These are phyloP conservation scores for Macadamia tetraphylla DNA, from an alignment of 164 flowering plant species.

Conservation along the genomic window DNA sequence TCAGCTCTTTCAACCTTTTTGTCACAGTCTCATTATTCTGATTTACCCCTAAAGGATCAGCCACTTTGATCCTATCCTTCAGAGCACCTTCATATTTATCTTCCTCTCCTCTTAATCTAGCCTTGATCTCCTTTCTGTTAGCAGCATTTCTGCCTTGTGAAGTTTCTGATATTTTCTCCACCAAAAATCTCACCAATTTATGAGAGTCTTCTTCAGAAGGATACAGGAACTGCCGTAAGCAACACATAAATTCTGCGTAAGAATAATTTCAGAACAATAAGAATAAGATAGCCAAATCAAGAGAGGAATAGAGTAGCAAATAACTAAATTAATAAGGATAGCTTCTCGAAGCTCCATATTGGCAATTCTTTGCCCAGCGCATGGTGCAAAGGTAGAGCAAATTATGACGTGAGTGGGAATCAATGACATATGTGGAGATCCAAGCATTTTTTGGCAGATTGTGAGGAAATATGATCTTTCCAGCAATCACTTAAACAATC, in stretches of 20 bases:
- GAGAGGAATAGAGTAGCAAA: conserved; percentile 9
- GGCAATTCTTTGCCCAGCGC: too few species aligned
- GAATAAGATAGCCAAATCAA: conserved; percentile 16
- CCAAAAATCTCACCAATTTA: conserved; percentile 68
- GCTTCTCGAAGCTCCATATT: too few species aligned
- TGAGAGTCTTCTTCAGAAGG: conserved; percentile 79
- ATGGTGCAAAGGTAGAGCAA: too few species aligned
- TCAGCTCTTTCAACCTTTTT: conserved; percentile 24
- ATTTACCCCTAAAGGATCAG: conserved; percentile 16
- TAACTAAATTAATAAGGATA: not conserved
- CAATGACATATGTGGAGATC: not conserved
- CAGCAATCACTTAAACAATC: not conserved
- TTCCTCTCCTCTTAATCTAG: conserved; percentile 9
- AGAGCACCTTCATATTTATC: conserved; percentile 7
- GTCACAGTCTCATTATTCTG: conserved; percentile 16
- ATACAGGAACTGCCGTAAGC: conserved; percentile 79
- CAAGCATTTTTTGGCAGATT: not conserved
- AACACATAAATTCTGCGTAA: conserved; percentile 56
- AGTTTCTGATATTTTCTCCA: conserved; percentile 50
- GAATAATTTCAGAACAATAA: conserved; percentile 33
- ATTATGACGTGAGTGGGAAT: not conserved
- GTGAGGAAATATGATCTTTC: not conserved
- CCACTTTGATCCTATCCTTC: conserved; percentile 6
- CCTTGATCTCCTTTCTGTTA: conserved; percentile 6
- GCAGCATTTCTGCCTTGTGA: conserved; percentile 22